Conservation (phyloP, 139 green algal species). For the Chlorella sorokiniana region DNA sequence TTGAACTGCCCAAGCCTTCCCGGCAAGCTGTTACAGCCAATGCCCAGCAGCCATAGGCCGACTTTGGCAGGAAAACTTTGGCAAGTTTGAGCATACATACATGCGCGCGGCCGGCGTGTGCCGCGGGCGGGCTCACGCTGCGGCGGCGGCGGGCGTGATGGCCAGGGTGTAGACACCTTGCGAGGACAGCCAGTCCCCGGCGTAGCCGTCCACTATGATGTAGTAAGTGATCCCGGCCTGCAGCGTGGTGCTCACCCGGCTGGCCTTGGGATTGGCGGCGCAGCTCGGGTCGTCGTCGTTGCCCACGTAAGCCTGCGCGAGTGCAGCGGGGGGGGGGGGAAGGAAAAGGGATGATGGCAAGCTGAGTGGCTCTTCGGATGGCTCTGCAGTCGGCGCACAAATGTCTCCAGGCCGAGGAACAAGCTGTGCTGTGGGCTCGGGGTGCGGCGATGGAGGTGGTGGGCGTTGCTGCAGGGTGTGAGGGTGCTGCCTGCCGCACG, state of each 20-base stretch:
- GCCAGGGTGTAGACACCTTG: slow-evolving; percentile 14
- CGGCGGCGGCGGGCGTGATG: neutral
- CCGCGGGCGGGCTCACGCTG: neutral
- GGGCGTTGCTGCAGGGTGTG: too few relatives aligned
- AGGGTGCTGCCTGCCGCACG: too few relatives aligned
- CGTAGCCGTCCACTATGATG: slow-evolving; percentile 28
- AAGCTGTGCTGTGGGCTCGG: too few relatives aligned
- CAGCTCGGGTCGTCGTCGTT: slow-evolving; percentile 33
- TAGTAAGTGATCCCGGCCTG: neutral
- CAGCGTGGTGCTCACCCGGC: slow-evolving; percentile 15
- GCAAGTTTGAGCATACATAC: neutral
- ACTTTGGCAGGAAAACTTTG: too few relatives aligned
- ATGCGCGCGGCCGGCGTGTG: neutral
- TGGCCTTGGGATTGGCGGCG: slow-evolving; percentile 28
- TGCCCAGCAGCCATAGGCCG: too few relatives aligned
- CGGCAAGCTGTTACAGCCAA: too few relatives aligned
- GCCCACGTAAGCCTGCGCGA: slow-evolving; percentile 9
- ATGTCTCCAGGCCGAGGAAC: too few relatives aligned
- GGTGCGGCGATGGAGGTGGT: neutral
- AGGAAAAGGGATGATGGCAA: neutral
- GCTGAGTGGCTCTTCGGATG: too few relatives aligned
- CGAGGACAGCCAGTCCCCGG: slow-evolving; percentile 7
- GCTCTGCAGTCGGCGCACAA: too few relatives aligned
- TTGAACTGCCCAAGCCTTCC: too few relatives aligned
- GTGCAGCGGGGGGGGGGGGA: neutral